phyloP scores from a whole-genome alignment of 768 basidiomycete genomes.

The Clathrus columnatus region DNA sequence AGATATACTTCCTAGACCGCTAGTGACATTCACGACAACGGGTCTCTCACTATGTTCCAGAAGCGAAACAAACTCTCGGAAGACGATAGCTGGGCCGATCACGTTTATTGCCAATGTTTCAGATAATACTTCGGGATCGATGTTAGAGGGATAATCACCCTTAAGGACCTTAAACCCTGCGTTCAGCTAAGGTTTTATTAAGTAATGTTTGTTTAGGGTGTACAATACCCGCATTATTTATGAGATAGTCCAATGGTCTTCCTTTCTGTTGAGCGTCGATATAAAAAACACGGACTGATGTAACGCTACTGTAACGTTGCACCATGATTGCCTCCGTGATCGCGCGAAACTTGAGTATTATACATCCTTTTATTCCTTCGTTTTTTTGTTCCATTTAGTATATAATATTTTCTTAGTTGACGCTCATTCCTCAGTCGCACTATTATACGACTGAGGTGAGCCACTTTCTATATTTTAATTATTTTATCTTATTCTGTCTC shows the following conservation, averaged over 20 bases:
- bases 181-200: not conserved
- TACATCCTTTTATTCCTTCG: no score
- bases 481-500: no score
- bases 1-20: slow-evolving; percentile 27
- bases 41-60: slow-evolving; percentile 18
- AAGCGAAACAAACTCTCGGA: slow-evolving; percentile 26
- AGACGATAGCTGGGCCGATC: slow-evolving; percentile 27
- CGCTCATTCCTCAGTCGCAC: no score
- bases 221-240: slow-evolving; percentile 6
- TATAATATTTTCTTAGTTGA: no score
- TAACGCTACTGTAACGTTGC: slow-evolving; percentile 21
- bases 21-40: slow-evolving; percentile 25
- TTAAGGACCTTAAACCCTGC: no score
- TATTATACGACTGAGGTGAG: no score
- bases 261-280: slow-evolving; percentile 17
- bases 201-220: no score
- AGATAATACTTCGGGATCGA: slow-evolving; percentile 18
- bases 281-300: slow-evolving; percentile 17
- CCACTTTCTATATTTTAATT: no score
- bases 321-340: no score
- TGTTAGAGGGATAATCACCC: slow-evolving; percentile 22
- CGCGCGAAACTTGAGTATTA: no score
- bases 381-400: no score
- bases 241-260: slow-evolving; percentile 29
- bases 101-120: slow-evolving; percentile 24